Conservation (phyloP, 176 grass and related monocot species). For the Raddia distichophylla region DNA sequence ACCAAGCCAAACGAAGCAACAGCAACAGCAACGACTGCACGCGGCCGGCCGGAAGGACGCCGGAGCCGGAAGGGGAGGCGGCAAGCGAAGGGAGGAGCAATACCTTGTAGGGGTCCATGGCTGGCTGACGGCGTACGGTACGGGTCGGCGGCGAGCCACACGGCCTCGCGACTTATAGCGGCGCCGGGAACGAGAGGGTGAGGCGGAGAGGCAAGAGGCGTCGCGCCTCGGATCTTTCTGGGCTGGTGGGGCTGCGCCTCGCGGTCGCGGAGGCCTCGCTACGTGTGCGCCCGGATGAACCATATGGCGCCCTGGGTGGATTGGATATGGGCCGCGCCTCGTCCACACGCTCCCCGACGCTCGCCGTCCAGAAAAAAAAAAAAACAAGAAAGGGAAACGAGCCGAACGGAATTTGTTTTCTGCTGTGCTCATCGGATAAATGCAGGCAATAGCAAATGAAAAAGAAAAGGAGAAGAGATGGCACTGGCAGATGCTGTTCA, state of each 20-base stretch:
- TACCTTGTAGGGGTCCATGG: conserved; percentile 99
- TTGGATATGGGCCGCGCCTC: conserved; percentile 30
- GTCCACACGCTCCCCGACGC: conserved; percentile 43
- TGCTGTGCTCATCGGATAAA: not conserved
- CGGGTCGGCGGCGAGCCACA: conserved; percentile 11
- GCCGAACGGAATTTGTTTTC: not conserved
- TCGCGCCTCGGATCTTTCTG: conserved; percentile 17
- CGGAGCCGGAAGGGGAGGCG: too few relatives aligned
- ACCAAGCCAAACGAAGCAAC: not conserved
- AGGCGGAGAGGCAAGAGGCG: not conserved
- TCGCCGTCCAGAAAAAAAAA: conserved; percentile 37
- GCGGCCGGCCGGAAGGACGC: not conserved
- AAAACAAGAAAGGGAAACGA: too few relatives aligned
- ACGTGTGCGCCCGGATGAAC: not conserved
- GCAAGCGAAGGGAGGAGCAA: not conserved
- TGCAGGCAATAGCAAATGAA: too few relatives aligned
- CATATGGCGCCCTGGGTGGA: not conserved
- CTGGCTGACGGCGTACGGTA: conserved; percentile 32
- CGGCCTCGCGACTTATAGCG: not conserved
- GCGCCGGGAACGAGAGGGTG: not conserved
- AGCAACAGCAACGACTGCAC: not conserved
- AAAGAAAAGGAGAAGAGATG: not conserved
- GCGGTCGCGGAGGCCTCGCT: not conserved
- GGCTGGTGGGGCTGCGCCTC: conserved; percentile 14
- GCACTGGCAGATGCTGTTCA: conserved; percentile 45